Evolutionary conservation across 371 early-diverging fungal genomes (phyloP), one percentile per base, ranked within the genome.

Genomic region (Apophysomyces variabilis): DNA sequence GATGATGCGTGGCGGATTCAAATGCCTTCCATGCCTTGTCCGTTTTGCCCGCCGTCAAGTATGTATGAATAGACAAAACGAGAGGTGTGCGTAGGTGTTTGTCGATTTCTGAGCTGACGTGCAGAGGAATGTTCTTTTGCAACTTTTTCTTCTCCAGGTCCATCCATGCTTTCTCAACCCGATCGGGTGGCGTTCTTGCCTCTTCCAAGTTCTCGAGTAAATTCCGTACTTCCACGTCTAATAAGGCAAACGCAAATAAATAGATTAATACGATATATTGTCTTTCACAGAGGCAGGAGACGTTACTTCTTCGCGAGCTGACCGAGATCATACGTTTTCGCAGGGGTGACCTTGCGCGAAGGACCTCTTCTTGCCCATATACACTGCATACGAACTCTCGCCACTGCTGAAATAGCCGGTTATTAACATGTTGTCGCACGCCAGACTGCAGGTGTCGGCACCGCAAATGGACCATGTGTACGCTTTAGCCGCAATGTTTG

Each of bases 391-490:
- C 21, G 54, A 73, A 54, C 32, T 61, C 38, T 58, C 62, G 71
- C 74, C 76, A 72, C 57, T 75, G 76, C 37, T 69, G 68, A 13
- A 72, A 60, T 9, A 78, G 39, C 9, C 62, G 73, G n/a, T 69
- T 67, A 58, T 64, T 62, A 12, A 71, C 63, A 8, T 65, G 59
- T 46, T 69, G 72, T 45, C 62, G 61, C 35, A 70, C 63, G n/a
- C 60, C 60, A 46, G 76, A 76, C 58, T 78, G 78, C 71, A 78
- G 66, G 44, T 70, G 73, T 58, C 65, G 65, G 61, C 79, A 78
- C 69, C 67, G 74, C 72, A 66, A 71, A 65, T 71, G 74, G 60
- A 67, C 72, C 79, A 78, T 77, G 32, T 21, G 36, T 44, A 56
- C 36, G 21, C 58, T 44, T 61, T 61, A 16, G 50, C 32, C 5